phyloP scores from a whole-genome alignment of 2,329 filamentous ascomycete species.

The Neonectria neomacrospora region DNA sequence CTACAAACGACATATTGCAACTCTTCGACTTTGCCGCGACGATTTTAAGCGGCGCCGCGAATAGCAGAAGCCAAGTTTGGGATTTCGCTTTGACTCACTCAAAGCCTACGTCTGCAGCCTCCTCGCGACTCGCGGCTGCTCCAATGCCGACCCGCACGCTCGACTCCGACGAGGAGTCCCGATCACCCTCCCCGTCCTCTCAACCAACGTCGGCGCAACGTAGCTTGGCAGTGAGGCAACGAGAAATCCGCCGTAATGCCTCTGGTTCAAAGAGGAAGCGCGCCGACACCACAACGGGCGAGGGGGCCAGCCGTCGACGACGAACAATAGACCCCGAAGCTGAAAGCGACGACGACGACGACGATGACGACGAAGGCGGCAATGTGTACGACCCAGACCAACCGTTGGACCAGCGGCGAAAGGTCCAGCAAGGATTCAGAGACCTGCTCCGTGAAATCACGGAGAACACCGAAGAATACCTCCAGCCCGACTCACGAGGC shows the following conservation, averaged over 20 bases:
- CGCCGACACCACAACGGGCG: slow-evolving; percentile 38
- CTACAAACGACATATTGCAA: not conserved
- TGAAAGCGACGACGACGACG: slow-evolving; percentile 35
- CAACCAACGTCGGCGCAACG: slow-evolving; percentile 35
- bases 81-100: not conserved
- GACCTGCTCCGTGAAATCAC: slow-evolving; percentile 68
- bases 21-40: not conserved
- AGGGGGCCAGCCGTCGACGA: slow-evolving; percentile 38
- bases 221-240: slow-evolving; percentile 43
- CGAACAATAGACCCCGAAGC: slow-evolving; percentile 40
- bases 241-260: slow-evolving; percentile 32
- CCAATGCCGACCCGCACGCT: slow-evolving; percentile 44
- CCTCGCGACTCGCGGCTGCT: not conserved
- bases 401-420: slow-evolving; percentile 76
- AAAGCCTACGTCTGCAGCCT: not conserved
- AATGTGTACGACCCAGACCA: slow-evolving; percentile 85
- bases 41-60: not conserved
- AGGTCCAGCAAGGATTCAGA: slow-evolving; percentile 75
- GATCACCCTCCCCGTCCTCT: slow-evolving; percentile 36
- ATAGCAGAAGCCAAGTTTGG: not conserved
- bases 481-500: slow-evolving; percentile 72
- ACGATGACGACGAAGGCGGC: slow-evolving; percentile 24
- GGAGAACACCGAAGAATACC: slow-evolving; percentile 79
- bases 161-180: slow-evolving; percentile 36
- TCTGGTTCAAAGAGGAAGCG: slow-evolving; percentile 50